Evolutionary conservation across 1,284 basidiomycete genomes (phyloP), one percentile per base, ranked within the genome.

Genomic region (Boletus sp.): DNA sequence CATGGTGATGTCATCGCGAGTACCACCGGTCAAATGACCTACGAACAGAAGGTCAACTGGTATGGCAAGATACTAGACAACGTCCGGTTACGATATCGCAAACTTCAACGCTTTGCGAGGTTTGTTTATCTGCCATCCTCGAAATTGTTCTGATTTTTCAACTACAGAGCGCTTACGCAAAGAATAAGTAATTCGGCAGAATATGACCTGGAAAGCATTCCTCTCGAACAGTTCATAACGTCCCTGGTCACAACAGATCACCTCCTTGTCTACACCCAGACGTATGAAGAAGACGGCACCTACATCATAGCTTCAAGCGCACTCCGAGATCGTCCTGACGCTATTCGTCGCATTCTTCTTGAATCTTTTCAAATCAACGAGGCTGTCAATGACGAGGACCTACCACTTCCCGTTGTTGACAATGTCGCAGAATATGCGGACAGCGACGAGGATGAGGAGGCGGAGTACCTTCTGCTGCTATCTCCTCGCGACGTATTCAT

Each of bases 141-240:
- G 27, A 23, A 25, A 49, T 38, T 32, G 34, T 29, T 41, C 49
- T 56, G 20, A 65, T 29, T 22, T 37, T n/a, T 27, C 14, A 23
- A 39, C 41, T 36, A 33, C 42, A 91, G 90, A 54, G 82, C 84
- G 8, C 75, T 94, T 22, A 84, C 86, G 0, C 86, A 91, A 59
- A 81, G 91, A 34, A 95, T 97, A 70, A 91, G 91, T 62, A 98
- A 98, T 67, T 93, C 94, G 1, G 91, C 94, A 1, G 96, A 99
- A 69, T 99, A 97, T 65, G 80, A 78, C 43, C 76, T 99, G 26
- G 89, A 93, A 50, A 79, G 83, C 42, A 74, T 86, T n/a, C 80
- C 88, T 42, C 74, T 97, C 43, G 88, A 91, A 50, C 71, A 76
- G 3, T 88, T 99, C 66, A 88, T 99, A 52, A 75, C 84, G 17